Evolutionary conservation across 371 early-diverging fungal genomes (phyloP).

Genomic region (Mucor irregularis): DNA sequence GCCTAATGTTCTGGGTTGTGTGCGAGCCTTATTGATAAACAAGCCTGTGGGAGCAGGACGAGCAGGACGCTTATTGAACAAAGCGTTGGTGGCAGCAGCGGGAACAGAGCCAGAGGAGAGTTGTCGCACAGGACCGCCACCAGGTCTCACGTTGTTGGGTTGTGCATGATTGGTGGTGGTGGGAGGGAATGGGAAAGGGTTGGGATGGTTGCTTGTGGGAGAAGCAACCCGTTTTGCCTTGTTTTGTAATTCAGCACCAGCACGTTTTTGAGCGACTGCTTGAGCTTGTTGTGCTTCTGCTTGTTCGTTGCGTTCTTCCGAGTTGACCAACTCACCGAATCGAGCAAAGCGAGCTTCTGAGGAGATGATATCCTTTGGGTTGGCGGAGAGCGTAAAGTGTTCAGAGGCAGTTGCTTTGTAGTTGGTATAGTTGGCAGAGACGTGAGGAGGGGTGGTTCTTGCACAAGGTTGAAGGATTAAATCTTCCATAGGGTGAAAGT

Average conservation of each 20-base stretch:
- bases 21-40: slow-evolving; percentile 10
- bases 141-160: too few relatives aligned
- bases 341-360: slow-evolving; percentile 11
- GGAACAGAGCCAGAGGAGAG: slow-evolving; percentile 6
- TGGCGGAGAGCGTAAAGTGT: slow-evolving; percentile 5
- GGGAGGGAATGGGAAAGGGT: slow-evolving; percentile 15
- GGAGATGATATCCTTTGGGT: slow-evolving; percentile 8
- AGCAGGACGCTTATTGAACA: slow-evolving; percentile 14
- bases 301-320: slow-evolving; percentile 15
- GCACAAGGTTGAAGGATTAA: slow-evolving; percentile 13
- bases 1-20: neutral
- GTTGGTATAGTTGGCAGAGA: slow-evolving; percentile 1
- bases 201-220: slow-evolving; percentile 4
- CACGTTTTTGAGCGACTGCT: slow-evolving; percentile 17
- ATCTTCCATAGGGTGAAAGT: slow-evolving; percentile 23
- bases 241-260: slow-evolving; percentile 12
- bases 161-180: neutral
- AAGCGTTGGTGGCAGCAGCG: slow-evolving; percentile 1
- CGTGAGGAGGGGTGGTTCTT: slow-evolving; percentile 5
- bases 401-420: slow-evolving; percentile 6
- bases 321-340: slow-evolving; percentile 8
- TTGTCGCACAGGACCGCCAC: neutral
- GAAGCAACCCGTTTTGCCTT: slow-evolving; percentile 14
- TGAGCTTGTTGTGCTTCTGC: slow-evolving; percentile 12
- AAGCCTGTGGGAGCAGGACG: slow-evolving; percentile 14